A percentile compares a stretch with the other conserved stretches of the same genome.
Evolutionary conservation across 2,329 filamentous ascomycete genomes (phyloP).

Genomic region (Coniochaeta ligniaria): DNA sequence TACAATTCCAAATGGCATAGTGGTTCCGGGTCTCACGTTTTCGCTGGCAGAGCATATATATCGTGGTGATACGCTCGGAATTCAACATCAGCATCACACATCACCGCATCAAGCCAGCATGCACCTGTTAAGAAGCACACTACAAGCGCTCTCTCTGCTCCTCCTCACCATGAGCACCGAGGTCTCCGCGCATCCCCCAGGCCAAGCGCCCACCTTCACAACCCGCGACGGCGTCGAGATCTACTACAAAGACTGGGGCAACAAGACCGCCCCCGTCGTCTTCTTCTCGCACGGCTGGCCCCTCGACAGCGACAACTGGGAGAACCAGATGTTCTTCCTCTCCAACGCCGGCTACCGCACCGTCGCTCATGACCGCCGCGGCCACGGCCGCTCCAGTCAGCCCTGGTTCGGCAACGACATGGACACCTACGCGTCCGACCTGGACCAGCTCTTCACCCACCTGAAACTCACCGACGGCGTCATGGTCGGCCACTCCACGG

Average conservation of each 20-base stretch:
- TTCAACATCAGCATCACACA: no score
- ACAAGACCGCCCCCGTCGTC: slow-evolving; percentile 21
- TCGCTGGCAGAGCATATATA: no score
- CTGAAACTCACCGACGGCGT: slow-evolving; percentile 24
- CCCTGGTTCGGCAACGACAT: slow-evolving; percentile 31
- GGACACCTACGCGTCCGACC: slow-evolving; percentile 30
- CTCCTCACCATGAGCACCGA: neutral
- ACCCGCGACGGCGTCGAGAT: slow-evolving; percentile 27
- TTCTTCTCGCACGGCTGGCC: slow-evolving; percentile 32
- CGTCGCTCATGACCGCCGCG: slow-evolving; percentile 27
- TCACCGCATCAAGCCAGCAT: no score
- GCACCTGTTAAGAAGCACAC: no score
- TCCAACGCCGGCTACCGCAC: slow-evolving; percentile 26
- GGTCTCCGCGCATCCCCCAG: neutral
- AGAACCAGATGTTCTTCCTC: slow-evolving; percentile 30
- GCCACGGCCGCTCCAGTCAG: slow-evolving; percentile 30
- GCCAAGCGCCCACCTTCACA: slow-evolving; percentile 23
- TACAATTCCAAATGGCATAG: no score
- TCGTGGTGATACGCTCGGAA: no score
- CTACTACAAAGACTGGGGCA: slow-evolving; percentile 36
- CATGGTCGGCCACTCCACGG: slow-evolving; percentile 31
- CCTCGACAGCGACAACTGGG: slow-evolving; percentile 29
- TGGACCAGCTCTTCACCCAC: slow-evolving; percentile 24
- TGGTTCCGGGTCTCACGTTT: no score
- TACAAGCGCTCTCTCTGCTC: neutral